These are phyloP conservation scores for Trichoderma endophyticum DNA, from an alignment of 2,329 filamentous ascomycete species.

Conservation along the genomic window DNA sequence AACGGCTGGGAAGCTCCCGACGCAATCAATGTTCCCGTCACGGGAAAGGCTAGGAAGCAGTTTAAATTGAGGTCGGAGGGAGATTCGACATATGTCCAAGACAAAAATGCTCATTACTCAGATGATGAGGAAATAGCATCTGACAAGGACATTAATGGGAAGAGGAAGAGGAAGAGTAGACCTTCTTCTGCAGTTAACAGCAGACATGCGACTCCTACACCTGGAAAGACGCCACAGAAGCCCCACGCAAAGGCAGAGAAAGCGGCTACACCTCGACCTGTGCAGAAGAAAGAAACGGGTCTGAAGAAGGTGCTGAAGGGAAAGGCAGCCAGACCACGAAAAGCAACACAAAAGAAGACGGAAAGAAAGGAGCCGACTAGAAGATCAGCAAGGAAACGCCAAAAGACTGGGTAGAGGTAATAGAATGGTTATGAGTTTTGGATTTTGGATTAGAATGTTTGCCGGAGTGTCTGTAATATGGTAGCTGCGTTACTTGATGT, in stretches of 20 bases:
- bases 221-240: neutral
- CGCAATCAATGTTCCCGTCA: neutral
- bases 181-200: neutral
- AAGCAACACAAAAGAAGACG: neutral
- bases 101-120: constrained; percentile 22
- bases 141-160: constrained; percentile 1
- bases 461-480: neutral
- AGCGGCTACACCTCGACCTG: neutral
- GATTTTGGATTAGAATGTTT: neutral
- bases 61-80: neutral
- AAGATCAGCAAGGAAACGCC: constrained; percentile 10
- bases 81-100: constrained; percentile 24
- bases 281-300: neutral
- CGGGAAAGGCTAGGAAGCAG: neutral
- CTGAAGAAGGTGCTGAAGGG: neutral
- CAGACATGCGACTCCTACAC: neutral
- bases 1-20: constrained; percentile 23
- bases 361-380: neutral
- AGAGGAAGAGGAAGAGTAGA: constrained; percentile 9
- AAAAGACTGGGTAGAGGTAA: neutral
- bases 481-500: neutral
- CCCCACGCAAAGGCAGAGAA: neutral
- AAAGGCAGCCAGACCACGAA: neutral
- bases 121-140: constrained; percentile 24
- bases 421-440: neutral